Conservation (phyloP, 495 filamentous ascomycete species). For the Physcia stellaris region DNA sequence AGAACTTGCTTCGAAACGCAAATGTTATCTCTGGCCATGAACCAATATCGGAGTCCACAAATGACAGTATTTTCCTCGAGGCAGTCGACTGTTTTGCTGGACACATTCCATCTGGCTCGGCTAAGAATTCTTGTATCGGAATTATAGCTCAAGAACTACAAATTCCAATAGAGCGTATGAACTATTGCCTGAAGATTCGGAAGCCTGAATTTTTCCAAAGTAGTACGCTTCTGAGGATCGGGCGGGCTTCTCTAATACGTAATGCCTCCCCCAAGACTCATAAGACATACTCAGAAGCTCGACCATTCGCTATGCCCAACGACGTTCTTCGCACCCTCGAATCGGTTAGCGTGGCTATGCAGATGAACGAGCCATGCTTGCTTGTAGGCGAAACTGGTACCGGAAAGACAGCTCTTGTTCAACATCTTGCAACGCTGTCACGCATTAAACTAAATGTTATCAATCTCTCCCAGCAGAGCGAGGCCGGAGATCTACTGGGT, state of each 20-base stretch:
- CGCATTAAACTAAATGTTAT: conserved; percentile 76
- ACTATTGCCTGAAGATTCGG: conserved; percentile 54
- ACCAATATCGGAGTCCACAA: conserved; percentile 52
- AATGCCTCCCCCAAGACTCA: conserved; percentile 2
- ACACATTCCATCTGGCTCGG: conserved; percentile 50
- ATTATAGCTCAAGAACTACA: conserved; percentile 74
- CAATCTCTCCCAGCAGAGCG: conserved; percentile 95
- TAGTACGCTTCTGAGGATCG: conserved; percentile 45
- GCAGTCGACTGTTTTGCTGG: conserved; percentile 79
- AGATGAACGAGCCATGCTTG: conserved; percentile 73
- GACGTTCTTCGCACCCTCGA: conserved; percentile 64
- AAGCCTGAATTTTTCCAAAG: conserved; percentile 48
- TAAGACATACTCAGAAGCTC: conserved; percentile 15
- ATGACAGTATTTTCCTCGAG: conserved; percentile 82
- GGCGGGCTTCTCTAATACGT: conserved; percentile 47
- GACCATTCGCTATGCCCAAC: conserved; percentile 58
- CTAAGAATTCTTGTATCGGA: conserved; percentile 45
- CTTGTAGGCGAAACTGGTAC: conserved; percentile 97
- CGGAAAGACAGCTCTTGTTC: conserved; percentile 90
- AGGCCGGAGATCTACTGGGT: conserved; percentile 82
- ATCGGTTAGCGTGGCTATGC: conserved; percentile 68
- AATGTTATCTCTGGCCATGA: conserved; percentile 60
- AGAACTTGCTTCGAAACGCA: conserved; percentile 40
- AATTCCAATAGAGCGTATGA: conserved; percentile 62
- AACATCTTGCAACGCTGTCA: conserved; percentile 72